Conservation (phyloP, 257 asterid genomes). For the Ilex aquifolium region DNA sequence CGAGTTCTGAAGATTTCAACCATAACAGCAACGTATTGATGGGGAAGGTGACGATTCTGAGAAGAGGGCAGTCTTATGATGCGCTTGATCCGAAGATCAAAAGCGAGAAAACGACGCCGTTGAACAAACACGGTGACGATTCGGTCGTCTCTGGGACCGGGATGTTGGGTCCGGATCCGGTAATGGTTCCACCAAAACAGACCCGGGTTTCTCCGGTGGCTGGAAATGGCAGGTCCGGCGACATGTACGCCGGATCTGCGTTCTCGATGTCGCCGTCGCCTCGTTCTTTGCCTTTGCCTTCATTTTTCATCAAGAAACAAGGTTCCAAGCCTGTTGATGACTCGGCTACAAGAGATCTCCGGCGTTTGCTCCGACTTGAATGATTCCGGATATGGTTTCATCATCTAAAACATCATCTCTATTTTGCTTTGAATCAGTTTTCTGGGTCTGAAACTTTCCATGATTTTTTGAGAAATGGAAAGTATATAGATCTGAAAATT, state of each 20-base stretch:
- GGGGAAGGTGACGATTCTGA: not conserved
- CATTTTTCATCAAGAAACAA: not conserved
- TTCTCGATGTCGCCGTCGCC: not conserved
- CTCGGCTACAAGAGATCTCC: not conserved
- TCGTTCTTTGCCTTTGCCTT: not conserved
- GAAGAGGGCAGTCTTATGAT: not conserved
- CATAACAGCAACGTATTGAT: no score
- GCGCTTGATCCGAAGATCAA: not conserved
- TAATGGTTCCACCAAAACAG: no score
- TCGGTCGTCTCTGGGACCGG: no score
- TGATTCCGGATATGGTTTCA: constrained; percentile 3
- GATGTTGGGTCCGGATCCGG: no score
- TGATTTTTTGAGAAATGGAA: not conserved
- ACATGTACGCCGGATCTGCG: not conserved
- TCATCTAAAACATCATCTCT: not conserved
- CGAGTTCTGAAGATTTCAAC: not conserved
- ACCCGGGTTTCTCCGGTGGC: no score
- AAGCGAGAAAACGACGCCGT: not conserved
- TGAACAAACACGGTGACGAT: no score
- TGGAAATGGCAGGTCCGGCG: not conserved
- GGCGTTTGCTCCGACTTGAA: constrained; percentile 55
- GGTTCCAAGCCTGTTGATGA: not conserved
- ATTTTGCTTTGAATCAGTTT: not conserved
- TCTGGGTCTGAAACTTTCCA: not conserved
- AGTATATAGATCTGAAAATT: not conserved